Conservation (phyloP, 2,329 filamentous ascomycete genomes). For the Diaporthe sp. region DNA sequence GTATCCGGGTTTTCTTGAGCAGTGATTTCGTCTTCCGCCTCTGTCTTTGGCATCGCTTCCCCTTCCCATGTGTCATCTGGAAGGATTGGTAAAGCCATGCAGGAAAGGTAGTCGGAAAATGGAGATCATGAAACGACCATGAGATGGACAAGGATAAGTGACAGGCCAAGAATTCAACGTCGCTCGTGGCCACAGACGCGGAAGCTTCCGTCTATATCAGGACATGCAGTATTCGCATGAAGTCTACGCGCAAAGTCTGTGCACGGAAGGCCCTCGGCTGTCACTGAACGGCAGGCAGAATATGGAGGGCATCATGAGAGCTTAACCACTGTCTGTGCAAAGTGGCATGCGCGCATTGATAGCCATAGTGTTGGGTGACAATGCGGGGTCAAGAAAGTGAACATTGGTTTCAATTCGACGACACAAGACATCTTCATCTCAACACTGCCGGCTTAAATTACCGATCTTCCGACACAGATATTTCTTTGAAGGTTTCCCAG, state of each 20-base stretch:
- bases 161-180: background rate
- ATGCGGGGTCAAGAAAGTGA: constrained; percentile 1
- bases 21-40: background rate
- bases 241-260: background rate
- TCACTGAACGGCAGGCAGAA: background rate
- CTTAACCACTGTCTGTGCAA: constrained; percentile 10
- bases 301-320: background rate
- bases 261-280: background rate
- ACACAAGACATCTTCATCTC: background rate
- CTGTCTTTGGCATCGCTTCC: background rate
- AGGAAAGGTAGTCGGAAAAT: too few relatives aligned
- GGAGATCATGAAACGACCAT: background rate
- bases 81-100: background rate
- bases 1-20: background rate
- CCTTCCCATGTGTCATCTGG: background rate
- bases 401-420: background rate
- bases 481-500: background rate
- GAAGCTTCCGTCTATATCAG: constrained; percentile 7
- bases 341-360: constrained; percentile 20
- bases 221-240: background rate
- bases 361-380: background rate
- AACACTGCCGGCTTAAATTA: background rate
- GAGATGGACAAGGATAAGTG: background rate
- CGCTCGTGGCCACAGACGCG: background rate
- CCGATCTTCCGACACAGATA: background rate